A percentile compares a stretch with the other conserved stretches of the same genome.
Conservation (phyloP, 2,329 filamentous ascomycete genomes). For the Fusarium solani-melongenae region DNA sequence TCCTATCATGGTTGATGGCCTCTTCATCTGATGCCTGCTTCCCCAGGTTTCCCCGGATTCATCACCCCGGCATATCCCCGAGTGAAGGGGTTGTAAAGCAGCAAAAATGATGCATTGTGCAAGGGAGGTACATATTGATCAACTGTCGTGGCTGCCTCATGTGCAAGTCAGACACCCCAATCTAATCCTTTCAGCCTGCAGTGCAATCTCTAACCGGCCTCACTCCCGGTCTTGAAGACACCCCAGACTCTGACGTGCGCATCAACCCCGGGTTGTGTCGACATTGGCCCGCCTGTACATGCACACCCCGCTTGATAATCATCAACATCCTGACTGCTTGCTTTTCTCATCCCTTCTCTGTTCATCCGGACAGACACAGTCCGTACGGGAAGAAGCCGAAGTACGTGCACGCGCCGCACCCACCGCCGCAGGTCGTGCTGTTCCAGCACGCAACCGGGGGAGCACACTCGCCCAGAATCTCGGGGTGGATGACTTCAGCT, state of each 20-base stretch:
- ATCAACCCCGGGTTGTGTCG: not conserved
- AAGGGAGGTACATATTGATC: not conserved
- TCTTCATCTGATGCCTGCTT: not conserved
- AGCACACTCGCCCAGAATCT: constrained; percentile 13
- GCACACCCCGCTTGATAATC: not conserved
- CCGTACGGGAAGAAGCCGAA: constrained; percentile 24
- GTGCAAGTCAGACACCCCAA: not conserved
- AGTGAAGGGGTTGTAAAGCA: not conserved
- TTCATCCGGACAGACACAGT: constrained; percentile 16
- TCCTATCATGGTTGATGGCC: not conserved
- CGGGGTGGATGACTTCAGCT: not conserved
- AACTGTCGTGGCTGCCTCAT: not conserved
- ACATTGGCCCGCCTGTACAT: not conserved
- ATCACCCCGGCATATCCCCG: not conserved
- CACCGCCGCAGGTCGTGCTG: constrained; percentile 19
- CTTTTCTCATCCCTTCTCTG: not conserved
- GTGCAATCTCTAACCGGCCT: not conserved
- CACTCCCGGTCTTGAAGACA: constrained; percentile 1
- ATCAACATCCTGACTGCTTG: not conserved
- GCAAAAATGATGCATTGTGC: constrained; percentile 8
- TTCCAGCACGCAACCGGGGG: constrained; percentile 19
- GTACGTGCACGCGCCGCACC: constrained; percentile 25
- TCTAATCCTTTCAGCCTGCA: not conserved
- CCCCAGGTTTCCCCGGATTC: not conserved
- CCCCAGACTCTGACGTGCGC: not conserved